Evolutionary conservation across 2,329 filamentous ascomycete species (phyloP).

Genomic region (Zymoseptoria pseudotritici): DNA sequence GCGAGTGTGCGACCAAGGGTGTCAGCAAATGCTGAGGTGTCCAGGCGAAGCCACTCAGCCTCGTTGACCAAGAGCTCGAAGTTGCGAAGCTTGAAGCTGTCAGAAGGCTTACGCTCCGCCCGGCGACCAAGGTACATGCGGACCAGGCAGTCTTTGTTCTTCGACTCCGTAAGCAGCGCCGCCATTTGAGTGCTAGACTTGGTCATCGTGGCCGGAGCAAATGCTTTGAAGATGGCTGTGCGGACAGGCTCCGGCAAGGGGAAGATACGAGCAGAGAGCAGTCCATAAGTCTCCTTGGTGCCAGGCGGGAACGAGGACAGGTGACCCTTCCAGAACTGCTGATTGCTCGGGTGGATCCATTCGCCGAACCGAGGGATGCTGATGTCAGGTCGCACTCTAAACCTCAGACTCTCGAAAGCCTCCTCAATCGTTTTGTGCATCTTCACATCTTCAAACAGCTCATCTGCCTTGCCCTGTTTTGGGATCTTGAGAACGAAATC

Average conservation of each 20-base stretch:
- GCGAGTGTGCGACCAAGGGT: not conserved
- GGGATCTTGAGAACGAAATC: not conserved
- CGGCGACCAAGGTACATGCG: not conserved
- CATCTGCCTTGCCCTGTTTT: not conserved
- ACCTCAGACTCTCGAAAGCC: not conserved
- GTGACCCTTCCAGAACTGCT: not conserved
- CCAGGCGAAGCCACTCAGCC: not conserved
- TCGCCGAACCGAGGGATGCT: not conserved
- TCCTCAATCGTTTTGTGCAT: not conserved
- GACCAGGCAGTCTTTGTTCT: slow-evolving; percentile 2
- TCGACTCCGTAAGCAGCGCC: not conserved
- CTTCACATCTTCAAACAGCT: not conserved
- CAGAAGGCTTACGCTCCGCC: not conserved
- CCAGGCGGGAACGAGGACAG: not conserved
- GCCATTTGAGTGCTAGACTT: not conserved
- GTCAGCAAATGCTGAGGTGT: not conserved
- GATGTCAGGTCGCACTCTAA: not conserved
- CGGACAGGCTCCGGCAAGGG: not conserved
- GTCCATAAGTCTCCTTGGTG: not conserved
- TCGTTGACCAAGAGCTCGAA: not conserved
- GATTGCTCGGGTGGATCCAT: not conserved
- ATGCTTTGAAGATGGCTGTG: not conserved
- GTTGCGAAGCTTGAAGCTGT: slow-evolving; percentile 1
- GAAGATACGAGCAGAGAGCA: not conserved
- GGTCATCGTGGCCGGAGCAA: not conserved